phyloP scores from a whole-genome alignment of 352 stramenopile species.

The Phytophthora rubi region DNA sequence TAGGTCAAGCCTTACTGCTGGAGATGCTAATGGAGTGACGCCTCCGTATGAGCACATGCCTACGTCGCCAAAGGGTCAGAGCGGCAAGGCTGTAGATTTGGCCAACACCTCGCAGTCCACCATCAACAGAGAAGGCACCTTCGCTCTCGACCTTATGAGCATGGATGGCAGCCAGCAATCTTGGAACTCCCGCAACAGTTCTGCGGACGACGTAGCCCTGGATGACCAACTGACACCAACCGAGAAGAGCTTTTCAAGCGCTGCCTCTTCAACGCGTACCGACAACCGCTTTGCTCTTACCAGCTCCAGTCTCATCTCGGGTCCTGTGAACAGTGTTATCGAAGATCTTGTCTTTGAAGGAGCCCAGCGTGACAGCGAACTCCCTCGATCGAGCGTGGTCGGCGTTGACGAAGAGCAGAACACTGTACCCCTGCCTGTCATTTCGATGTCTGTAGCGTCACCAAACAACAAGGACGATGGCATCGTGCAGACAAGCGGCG shows the following conservation, averaged over 20 bases:
- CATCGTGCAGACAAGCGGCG: slow-evolving; percentile 31
- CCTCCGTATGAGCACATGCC: slow-evolving; percentile 26
- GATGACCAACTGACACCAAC: slow-evolving; percentile 10
- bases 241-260: slow-evolving; percentile 14
- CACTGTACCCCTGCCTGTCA: slow-evolving; percentile 11
- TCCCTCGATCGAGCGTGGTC: background rate
- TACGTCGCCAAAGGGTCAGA: slow-evolving; percentile 23
- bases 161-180: slow-evolving; percentile 13
- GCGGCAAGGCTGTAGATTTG: slow-evolving; percentile 10
- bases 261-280: slow-evolving; percentile 11
- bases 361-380: slow-evolving; percentile 16
- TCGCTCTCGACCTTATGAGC: slow-evolving; percentile 27
- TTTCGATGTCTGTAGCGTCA: slow-evolving; percentile 22
- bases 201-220: slow-evolving; percentile 8
- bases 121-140: slow-evolving; percentile 25
- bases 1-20: slow-evolving; percentile 5
- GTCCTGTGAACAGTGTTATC: slow-evolving; percentile 12
- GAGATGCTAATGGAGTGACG: slow-evolving; percentile 8
- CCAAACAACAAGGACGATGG: slow-evolving; percentile 7
- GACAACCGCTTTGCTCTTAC: slow-evolving; percentile 29
- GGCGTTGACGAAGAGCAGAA: slow-evolving; percentile 10
- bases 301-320: slow-evolving; percentile 19
- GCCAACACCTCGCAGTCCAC: slow-evolving; percentile 8
- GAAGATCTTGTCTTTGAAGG: slow-evolving; percentile 27
- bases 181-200: background rate